phyloP scores from a whole-genome alignment of 208 protist genomes.

The Endotrypanum monterogeii region DNA sequence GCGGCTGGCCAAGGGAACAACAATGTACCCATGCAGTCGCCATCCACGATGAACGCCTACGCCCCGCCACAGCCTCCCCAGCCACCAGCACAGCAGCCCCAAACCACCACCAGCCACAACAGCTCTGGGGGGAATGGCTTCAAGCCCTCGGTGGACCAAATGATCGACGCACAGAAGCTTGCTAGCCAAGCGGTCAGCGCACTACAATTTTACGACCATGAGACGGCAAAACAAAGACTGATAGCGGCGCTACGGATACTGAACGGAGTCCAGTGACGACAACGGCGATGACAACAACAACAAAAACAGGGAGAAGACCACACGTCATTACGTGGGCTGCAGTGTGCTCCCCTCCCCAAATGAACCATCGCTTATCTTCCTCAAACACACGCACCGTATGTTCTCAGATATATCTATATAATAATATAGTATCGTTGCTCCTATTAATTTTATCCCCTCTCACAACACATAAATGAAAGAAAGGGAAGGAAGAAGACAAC shows the following conservation, averaged over 20 bases:
- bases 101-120: conserved; percentile 6
- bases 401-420: no score
- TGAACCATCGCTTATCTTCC: no score
- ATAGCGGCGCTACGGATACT: conserved; percentile 48
- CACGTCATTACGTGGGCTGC: background rate
- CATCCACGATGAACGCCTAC: background rate
- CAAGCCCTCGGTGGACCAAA: conserved; percentile 58
- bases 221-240: conserved; percentile 55
- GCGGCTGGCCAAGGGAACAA: background rate
- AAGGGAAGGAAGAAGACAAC: no score
- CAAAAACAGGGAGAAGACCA: no score
- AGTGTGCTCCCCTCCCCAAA: no score
- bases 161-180: conserved; percentile 84
- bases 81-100: background rate
- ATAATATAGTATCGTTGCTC: no score
- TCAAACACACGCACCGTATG: no score
- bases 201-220: conserved; percentile 81
- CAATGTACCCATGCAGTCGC: background rate
- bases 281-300: no score
- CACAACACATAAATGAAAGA: no score
- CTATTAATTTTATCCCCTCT: no score
- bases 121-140: background rate
- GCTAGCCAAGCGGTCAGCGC: conserved; percentile 71
- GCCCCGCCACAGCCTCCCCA: conserved; percentile 4
- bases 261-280: conserved; percentile 27